A percentile compares a stretch with the other conserved stretches of the same genome.
These are phyloP conservation scores for Solanum hybrid DNA, from an alignment of 305 asterid genomes.

Conservation along the genomic window DNA sequence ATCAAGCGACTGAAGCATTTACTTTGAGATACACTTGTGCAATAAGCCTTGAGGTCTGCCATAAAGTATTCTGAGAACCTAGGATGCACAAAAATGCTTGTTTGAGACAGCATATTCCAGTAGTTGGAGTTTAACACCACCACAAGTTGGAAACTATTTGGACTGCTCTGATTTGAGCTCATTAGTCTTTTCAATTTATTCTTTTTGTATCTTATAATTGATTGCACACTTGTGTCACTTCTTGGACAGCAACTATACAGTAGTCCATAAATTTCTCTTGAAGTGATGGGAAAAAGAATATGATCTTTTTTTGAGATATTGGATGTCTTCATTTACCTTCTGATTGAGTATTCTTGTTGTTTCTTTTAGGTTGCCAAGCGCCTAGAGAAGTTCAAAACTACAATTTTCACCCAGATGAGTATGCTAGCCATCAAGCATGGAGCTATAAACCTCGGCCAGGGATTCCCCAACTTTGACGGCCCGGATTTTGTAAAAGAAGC, in stretches of 20 bases:
- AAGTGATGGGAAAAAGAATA: neutral
- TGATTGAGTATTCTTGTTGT: neutral
- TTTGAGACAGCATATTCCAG: neutral
- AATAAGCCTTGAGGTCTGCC: neutral
- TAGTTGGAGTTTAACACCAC: neutral
- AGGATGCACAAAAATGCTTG: neutral
- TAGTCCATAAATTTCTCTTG: neutral
- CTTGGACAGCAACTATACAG: neutral
- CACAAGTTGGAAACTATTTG: neutral
- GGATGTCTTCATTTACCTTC: neutral
- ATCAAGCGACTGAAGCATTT: neutral
- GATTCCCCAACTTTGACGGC: slow-evolving; percentile 94
- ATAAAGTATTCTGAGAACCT: neutral
- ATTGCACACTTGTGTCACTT: neutral
- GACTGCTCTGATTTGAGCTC: neutral
- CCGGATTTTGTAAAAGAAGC: slow-evolving; percentile 94
- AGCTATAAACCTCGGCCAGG: slow-evolving; percentile 95
- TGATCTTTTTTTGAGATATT: neutral
- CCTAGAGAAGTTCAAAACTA: slow-evolving; percentile 88
- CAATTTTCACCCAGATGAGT: slow-evolving; percentile 96
- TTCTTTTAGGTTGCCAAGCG: slow-evolving; percentile 66
- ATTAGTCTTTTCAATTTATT: neutral
- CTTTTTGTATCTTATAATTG: neutral
- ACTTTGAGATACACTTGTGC: neutral
- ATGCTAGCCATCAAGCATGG: slow-evolving; percentile 80